Evolutionary conservation across 1,284 basidiomycete genomes (phyloP), one percentile per base, ranked within the genome.

Genomic region (Pyrrhoderma noxium): DNA sequence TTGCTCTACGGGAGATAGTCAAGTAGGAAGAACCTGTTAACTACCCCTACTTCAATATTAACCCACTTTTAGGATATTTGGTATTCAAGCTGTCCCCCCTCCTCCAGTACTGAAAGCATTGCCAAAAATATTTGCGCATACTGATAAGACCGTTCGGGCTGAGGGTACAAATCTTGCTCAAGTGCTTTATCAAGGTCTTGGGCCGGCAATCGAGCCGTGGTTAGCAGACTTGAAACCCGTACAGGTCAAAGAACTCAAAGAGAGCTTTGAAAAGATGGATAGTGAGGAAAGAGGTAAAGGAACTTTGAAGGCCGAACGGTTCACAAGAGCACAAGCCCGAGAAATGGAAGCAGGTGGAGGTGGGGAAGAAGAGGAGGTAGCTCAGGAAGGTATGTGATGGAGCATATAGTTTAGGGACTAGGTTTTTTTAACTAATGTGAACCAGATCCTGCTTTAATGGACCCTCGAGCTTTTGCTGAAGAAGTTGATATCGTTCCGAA

Each of bases 171-270:
- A 74, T 37, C 82, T 99, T 16, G 77, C 83, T 0, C 81, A 88
- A 58, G 73, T 76, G 2, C 70, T 99, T 4, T 95, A 99, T 71
- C 85, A 87, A 57, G 94, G 84, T 65, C 82, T 99, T 57, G 96
- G 96, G 19, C 73, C 87, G 1, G 88, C 85, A 0, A 85, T 99
- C 55, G 85, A 93, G 51, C 81, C 93, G 41, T 92, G 85, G 69
- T 71, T 99, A 8, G 72, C 80, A n/a, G 90, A 96, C 58, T 77
- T 99, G 56, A 99, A 99, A 66, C 93, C 96, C 0, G 93, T 99
- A n/a, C 96, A 99, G 67, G 83, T 94, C 40, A 94, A 97, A 65
- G 96, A 99, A 63, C 68, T 99, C 55, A 91, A 92, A 61, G 94
- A 96, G 63, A 77, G 82, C 0, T 99, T 97, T 62, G 90, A 90